These are phyloP conservation scores for Fusarium redolens DNA, from an alignment of 2,329 filamentous ascomycete species.

Conservation along the genomic window DNA sequence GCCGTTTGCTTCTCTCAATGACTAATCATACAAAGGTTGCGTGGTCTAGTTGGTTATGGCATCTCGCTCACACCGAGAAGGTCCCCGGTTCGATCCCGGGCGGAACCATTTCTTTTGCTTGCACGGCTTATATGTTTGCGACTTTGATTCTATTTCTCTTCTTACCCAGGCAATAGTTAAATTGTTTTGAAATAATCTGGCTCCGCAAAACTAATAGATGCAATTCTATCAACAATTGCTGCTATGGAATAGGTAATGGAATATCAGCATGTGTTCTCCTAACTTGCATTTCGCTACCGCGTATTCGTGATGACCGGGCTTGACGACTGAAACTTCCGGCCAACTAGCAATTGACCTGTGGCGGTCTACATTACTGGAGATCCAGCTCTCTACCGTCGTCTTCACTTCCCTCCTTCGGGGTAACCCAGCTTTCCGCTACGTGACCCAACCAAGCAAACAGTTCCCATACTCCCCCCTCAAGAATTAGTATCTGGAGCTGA, in stretches of 20 bases:
- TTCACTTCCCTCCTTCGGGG: neutral
- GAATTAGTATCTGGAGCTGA: neutral
- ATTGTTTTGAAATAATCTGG: no score
- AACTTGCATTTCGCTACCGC: no score
- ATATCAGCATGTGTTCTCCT: no score
- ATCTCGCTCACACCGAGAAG: conserved; percentile 34
- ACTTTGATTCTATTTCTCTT: no score
- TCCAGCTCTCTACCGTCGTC: neutral
- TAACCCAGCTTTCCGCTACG: neutral
- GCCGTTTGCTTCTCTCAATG: fast-evolving
- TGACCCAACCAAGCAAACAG: neutral
- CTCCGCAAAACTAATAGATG: no score
- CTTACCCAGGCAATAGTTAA: no score
- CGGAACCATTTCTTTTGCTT: conserved; percentile 1
- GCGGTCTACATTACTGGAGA: neutral
- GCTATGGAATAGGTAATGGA: no score
- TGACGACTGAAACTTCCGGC: no score
- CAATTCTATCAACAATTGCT: no score
- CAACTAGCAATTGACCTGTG: no score
- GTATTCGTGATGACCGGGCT: no score
- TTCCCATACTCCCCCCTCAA: neutral
- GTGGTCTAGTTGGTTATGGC: conserved; percentile 35
- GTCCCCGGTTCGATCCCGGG: conserved; percentile 32
- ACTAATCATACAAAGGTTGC: neutral
- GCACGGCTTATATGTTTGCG: no score